Percentiles rank a stretch among this genome's conserved stretches.
Conservation (phyloP, 1,284 basidiomycete species). For the Spongispora temasekensis region DNA sequence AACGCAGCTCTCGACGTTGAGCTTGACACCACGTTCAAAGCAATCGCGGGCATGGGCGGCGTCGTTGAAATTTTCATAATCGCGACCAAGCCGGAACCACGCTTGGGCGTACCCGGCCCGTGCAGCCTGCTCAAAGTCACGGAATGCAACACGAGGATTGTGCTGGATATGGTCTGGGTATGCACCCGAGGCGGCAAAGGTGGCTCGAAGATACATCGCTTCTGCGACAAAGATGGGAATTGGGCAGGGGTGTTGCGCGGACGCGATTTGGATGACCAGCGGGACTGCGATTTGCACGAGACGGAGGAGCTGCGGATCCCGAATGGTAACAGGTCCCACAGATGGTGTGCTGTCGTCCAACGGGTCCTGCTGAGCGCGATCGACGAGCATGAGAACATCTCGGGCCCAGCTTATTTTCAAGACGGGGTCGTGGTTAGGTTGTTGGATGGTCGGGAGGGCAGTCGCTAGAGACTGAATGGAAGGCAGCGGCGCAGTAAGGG, state of each 20-base stretch:
- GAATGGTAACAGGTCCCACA: conserved; percentile 54
- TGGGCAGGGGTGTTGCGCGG: conserved; percentile 31
- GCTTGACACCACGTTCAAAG: conserved; percentile 77
- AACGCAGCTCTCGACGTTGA: conserved; percentile 71
- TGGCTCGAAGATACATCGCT: conserved; percentile 75
- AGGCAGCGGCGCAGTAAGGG: conserved; percentile 66
- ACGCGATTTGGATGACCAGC: conserved; percentile 57
- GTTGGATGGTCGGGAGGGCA: conserved; percentile 49
- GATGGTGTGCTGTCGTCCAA: conserved; percentile 44
- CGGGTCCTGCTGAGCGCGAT: conserved; percentile 50
- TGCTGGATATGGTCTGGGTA: conserved; percentile 60
- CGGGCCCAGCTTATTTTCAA: conserved; percentile 74
- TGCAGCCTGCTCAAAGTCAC: conserved; percentile 84
- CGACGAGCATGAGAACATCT: conserved; percentile 79
- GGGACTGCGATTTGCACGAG: conserved; percentile 70
- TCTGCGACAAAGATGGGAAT: conserved; percentile 61
- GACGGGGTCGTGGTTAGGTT: conserved; percentile 53
- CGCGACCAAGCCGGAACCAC: conserved; percentile 89
- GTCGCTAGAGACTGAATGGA: conserved; percentile 54
- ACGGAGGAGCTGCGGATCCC: conserved; percentile 60
- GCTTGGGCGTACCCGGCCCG: conserved; percentile 69
- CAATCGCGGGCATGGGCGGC: conserved; percentile 71
- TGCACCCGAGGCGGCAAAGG: conserved; percentile 68
- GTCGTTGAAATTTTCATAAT: conserved; percentile 90
- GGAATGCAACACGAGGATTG: conserved; percentile 81